Conservation (phyloP, 2,329 filamentous ascomycete genomes). For the Byssoonygena ceratinophila region DNA sequence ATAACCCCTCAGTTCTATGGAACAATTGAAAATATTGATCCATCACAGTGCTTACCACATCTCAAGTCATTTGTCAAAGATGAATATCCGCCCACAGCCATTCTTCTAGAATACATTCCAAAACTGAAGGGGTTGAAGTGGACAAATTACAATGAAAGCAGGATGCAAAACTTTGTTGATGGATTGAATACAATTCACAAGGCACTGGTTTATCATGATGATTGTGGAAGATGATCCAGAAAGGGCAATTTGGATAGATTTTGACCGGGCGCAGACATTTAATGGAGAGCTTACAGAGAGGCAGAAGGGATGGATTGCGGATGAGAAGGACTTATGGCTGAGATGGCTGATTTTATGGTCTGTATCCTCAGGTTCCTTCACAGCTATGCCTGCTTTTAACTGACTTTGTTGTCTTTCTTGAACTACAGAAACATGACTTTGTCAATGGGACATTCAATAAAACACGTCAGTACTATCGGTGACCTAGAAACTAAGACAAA, state of each 20-base stretch:
- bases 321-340: no score
- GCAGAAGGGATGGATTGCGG: not conserved
- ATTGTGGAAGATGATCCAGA: conserved; percentile 15
- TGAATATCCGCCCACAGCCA: conserved; percentile 16
- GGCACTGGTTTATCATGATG: conserved; percentile 22
- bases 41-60: conserved; percentile 8
- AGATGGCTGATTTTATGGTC: no score
- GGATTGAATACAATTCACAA: conserved; percentile 20
- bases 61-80: conserved; percentile 6
- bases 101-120: conserved; percentile 23
- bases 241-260: conserved; percentile 21
- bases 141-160: conserved; percentile 18
- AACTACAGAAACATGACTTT: no score
- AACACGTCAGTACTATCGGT: no score
- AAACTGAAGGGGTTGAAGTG: conserved; percentile 19
- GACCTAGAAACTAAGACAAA: no score
- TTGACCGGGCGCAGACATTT: conserved; percentile 19
- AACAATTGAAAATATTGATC: conserved; percentile 13
- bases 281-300: conserved; percentile 1
- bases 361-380: no score
- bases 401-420: no score
- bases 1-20: conserved; percentile 14
- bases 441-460: no score
- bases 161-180: conserved; percentile 17
- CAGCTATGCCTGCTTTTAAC: no score